Percentiles rank a stretch among this genome's conserved stretches.
phyloP scores from a whole-genome alignment of 2,329 filamentous ascomycete species.

The Cadophora malorum region DNA sequence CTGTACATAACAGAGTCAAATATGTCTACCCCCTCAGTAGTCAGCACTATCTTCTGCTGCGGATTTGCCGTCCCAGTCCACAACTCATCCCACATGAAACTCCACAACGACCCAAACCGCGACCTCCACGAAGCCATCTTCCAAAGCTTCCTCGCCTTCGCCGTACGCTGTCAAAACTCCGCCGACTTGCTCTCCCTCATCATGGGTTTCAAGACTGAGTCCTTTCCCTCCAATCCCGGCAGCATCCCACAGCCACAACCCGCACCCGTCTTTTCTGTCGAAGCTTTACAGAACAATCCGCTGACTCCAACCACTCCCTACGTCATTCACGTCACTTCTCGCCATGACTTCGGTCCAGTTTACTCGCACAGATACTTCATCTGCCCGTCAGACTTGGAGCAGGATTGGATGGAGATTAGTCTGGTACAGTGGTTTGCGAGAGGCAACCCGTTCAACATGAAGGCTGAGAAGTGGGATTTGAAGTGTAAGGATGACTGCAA shows the following conservation, averaged over 20 bases:
- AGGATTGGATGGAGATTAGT: conserved; percentile 40
- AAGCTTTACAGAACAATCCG: conserved; percentile 38
- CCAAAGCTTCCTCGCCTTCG: conserved; percentile 34
- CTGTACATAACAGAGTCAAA: background rate
- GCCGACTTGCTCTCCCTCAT: conserved; percentile 18
- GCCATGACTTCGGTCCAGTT: conserved; percentile 39
- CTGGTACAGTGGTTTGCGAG: conserved; percentile 39
- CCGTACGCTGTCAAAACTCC: conserved; percentile 26
- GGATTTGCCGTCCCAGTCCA: conserved; percentile 21
- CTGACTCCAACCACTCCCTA: conserved; percentile 35
- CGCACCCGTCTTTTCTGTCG: conserved; percentile 31
- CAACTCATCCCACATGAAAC: conserved; percentile 21
- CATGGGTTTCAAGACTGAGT: conserved; percentile 12
- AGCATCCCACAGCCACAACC: conserved; percentile 19
- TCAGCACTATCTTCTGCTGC: conserved; percentile 37
- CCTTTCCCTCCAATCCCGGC: background rate
- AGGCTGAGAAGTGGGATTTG: conserved; percentile 41
- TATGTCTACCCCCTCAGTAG: conserved; percentile 8
- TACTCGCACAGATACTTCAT: conserved; percentile 42
- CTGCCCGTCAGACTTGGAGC: conserved; percentile 33
- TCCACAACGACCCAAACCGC: conserved; percentile 36
- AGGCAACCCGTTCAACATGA: conserved; percentile 38
- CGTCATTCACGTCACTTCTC: conserved; percentile 39
- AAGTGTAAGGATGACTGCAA: conserved; percentile 37
- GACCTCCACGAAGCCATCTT: conserved; percentile 36